Percentiles rank a stretch among this genome's conserved stretches.
Conservation (phyloP, 768 basidiomycete genomes). For the Mycena haematopus region DNA sequence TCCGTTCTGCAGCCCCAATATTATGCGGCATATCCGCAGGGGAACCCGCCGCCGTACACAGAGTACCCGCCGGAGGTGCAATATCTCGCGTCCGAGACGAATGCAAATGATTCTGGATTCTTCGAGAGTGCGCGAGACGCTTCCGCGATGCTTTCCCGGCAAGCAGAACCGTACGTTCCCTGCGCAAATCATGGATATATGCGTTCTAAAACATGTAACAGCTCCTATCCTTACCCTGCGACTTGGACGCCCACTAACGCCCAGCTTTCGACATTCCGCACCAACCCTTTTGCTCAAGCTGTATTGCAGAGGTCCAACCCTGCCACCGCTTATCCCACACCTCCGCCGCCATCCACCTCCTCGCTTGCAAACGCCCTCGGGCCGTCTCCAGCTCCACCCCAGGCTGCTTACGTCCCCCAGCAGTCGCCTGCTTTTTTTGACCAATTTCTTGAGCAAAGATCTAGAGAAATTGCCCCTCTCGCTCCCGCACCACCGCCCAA, state of each 20-base stretch:
- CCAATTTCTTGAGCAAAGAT: constrained; percentile 65
- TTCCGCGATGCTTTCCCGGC: constrained; percentile 62
- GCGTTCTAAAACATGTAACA: constrained; percentile 16
- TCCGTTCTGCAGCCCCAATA: constrained; percentile 68
- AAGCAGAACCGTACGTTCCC: constrained; percentile 53
- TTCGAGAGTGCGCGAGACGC: constrained; percentile 72
- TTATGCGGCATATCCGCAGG: constrained; percentile 47
- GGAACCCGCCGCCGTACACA: constrained; percentile 62
- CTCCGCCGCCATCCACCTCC: constrained; percentile 70
- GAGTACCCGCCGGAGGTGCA: constrained; percentile 71
- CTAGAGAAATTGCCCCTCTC: constrained; percentile 43
- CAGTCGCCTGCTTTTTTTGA: constrained; percentile 73
- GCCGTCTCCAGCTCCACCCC: constrained; percentile 26
- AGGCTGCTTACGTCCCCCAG: constrained; percentile 51
- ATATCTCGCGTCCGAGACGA: constrained; percentile 52
- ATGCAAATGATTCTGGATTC: constrained; percentile 58
- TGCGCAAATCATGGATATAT: constrained; percentile 20
- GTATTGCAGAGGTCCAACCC: constrained; percentile 68
- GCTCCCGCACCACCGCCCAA: constrained; percentile 9
- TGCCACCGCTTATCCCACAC: constrained; percentile 73
- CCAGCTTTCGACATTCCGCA: constrained; percentile 58
- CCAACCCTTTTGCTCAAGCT: constrained; percentile 65
- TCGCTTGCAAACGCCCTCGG: constrained; percentile 80
- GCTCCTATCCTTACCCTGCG: constrained; percentile 46
- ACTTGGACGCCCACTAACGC: constrained; percentile 50